Evolutionary conservation across 176 grass and related monocot species (phyloP), one percentile per base, ranked within the genome.

Genomic region (Aegilops bicornis): DNA sequence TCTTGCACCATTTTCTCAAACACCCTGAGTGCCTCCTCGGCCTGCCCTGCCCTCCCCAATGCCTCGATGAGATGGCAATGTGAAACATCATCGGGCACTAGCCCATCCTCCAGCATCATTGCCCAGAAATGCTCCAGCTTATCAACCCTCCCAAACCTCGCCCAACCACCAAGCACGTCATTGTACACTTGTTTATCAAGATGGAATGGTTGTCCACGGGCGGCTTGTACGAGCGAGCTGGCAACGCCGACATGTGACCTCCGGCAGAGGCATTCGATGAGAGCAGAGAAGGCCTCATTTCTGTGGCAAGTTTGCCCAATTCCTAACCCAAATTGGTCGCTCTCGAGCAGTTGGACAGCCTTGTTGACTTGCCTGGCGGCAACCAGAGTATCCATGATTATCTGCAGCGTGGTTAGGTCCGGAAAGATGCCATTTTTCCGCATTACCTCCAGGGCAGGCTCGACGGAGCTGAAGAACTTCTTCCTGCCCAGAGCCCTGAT

Each of bases 131-230:
- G 78, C 64, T 94, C 45, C 56, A 93, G 25, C 64, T 95, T 95
- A 76, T 95, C 86, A 15, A 95, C 81, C 73, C 83, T 94, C 17
- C 91, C 96, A 64, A 85, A 85, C 69, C 92, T 95, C 1, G 96
- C 93, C 96, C 93, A 95, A 29, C 96, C 91, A 65, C 81, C 86
- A 45, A 98, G 87, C 59, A 98, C 89, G 29, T 78, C 81, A 86
- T 98, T 91, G 64, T 98, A 98, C 7, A 83, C 82, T 30, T 42
- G 22, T 33, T 58, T 86, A 74, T 92, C 89, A 17, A 89, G 91
- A 81, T 15, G 29, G 36, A 85, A 76, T 20, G 82, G 72, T 62
- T 89, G 71, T 45, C 76, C 79, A 62, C 47, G 89, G 66, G 84
- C 62, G 0, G 64, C 82, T 15, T 91, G 88, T 32, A 98, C 82